Percentiles rank a stretch among this genome's conserved stretches.
phyloP scores from a whole-genome alignment of 2,329 filamentous ascomycete species.

The Lachnellula suecica region DNA sequence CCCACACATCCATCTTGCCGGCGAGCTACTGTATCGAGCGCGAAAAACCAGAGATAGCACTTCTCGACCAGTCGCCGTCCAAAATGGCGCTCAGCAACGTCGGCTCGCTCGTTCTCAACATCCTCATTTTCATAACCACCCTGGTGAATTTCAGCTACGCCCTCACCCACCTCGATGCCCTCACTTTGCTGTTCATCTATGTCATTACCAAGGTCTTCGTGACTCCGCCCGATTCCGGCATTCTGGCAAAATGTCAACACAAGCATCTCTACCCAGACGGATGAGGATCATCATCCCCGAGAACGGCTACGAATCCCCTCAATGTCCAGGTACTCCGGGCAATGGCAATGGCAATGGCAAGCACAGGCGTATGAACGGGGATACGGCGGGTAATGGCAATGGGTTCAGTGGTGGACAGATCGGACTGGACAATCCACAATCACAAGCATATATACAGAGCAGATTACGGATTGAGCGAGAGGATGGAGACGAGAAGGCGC shows the following conservation, averaged over 20 bases:
- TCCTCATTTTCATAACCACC: slow-evolving; percentile 53
- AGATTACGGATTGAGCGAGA: not conserved
- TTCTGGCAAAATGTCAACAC: slow-evolving; percentile 37
- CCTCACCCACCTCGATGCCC: slow-evolving; percentile 48
- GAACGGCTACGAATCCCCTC: slow-evolving; percentile 39
- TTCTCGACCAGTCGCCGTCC: too few relatives aligned
- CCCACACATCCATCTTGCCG: too few relatives aligned
- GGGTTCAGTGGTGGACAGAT: slow-evolving; percentile 1
- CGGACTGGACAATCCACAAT: not conserved
- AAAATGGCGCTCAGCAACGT: slow-evolving; percentile 55
- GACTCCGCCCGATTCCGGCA: slow-evolving; percentile 44
- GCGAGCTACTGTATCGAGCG: too few relatives aligned
- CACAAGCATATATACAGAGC: not conserved
- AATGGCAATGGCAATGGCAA: slow-evolving; percentile 10
- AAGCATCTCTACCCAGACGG: slow-evolving; percentile 29
- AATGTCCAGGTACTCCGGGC: slow-evolving; percentile 8
- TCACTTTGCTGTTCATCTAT: slow-evolving; percentile 47
- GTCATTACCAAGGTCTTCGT: slow-evolving; percentile 47
- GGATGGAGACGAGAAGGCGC: slow-evolving; percentile 21
- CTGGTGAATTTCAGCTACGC: slow-evolving; percentile 53
- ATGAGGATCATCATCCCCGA: slow-evolving; percentile 18
- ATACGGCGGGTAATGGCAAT: not conserved
- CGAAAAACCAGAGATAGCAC: too few relatives aligned
- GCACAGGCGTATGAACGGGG: slow-evolving; percentile 7
- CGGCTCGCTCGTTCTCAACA: slow-evolving; percentile 49